These are phyloP conservation scores for Pichia sp. DNA, from an alignment of 1,139 yeast genomes.

Conservation along the genomic window DNA sequence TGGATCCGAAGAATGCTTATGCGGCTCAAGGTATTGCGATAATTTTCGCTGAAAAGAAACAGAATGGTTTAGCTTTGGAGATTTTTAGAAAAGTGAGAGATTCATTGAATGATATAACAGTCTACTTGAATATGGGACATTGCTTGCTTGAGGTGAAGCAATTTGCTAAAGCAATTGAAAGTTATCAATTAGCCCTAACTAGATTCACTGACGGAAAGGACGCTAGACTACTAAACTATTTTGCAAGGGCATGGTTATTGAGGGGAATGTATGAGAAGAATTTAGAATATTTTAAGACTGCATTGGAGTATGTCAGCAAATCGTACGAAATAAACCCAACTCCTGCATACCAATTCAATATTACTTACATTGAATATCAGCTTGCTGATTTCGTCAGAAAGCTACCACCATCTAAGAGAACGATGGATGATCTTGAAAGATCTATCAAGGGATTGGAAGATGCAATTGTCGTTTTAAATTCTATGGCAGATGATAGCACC, in stretches of 20 bases:
- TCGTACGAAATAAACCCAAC: constrained; percentile 42
- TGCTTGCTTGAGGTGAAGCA: constrained; percentile 80
- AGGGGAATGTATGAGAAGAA: constrained; percentile 72
- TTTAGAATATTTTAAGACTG: constrained; percentile 51
- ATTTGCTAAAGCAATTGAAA: constrained; percentile 81
- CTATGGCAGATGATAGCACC: constrained; percentile 44
- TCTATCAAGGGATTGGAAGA: constrained; percentile 56
- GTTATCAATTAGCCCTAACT: constrained; percentile 73
- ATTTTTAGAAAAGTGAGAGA: constrained; percentile 87
- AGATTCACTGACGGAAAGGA: constrained; percentile 63
- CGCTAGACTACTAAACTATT: constrained; percentile 60
- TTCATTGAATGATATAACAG: constrained; percentile 71
- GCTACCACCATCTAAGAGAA: constrained; percentile 55
- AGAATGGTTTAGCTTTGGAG: constrained; percentile 72
- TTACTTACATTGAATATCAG: constrained; percentile 82
- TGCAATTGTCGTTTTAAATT: constrained; percentile 59
- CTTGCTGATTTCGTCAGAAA: constrained; percentile 79
- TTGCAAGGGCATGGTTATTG: constrained; percentile 88
- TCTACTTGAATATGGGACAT: constrained; percentile 84
- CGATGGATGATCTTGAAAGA: constrained; percentile 54
- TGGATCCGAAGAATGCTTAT: constrained; percentile 82
- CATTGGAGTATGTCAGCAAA: constrained; percentile 57
- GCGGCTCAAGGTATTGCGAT: constrained; percentile 99
- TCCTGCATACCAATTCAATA: constrained; percentile 63
- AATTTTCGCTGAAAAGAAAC: constrained; percentile 82